Base-by-base conservation (phyloP, 1,139 yeast species). In the Hansenula anomala region DNA sequence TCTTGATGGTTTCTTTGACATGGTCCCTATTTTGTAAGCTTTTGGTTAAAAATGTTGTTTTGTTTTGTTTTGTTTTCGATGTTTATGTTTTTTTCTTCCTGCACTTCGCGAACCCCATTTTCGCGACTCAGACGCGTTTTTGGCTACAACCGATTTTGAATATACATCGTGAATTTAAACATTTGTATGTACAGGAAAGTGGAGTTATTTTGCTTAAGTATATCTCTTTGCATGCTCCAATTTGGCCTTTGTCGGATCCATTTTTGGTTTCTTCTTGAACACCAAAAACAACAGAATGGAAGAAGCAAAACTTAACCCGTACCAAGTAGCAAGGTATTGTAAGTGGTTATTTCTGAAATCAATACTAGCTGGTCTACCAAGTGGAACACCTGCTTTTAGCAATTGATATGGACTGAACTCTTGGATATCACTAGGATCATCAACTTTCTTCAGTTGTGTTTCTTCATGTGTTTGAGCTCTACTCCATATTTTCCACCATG, bases 241-340 rank as follows among this genome's bases (percentile, higher is more conserved):
- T 46, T 73, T 73, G 22, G 71, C 76, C 18, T 58, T 54, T 41
- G 63, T 56, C 33, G 62, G 76, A 51, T 50, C 71, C 3, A 32
- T 8, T 41, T 49, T 61, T 51, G 56, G 77, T 56, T 59, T 65
- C 58, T 74, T 78, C 52, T 63, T 73, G 44, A 83, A 56, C 11
- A 86, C 78, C 26, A 73, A 61, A 38, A 76, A 60, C 19, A 90
- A 68, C 58, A 86, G 71, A 26, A 80, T 76, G 0, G 89, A 56
- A 34, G 95, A 83, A 28, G 85, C 74, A 30, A 83, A 53, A 1
- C 89, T 79, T 31, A 89, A 73, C 0, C 95, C 96, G 59, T 87
- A 92, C 99, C 99, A 92, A 0, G 99, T 92, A 18, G 88, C 76
- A 54, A 92, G 67, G 59, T 92, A 92, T 61, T 92, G 96, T 61